Percentiles rank a stretch among this genome's conserved stretches.
Evolutionary conservation across 176 grass and related monocot genomes (phyloP).

Genomic region (Olyra latifolia): DNA sequence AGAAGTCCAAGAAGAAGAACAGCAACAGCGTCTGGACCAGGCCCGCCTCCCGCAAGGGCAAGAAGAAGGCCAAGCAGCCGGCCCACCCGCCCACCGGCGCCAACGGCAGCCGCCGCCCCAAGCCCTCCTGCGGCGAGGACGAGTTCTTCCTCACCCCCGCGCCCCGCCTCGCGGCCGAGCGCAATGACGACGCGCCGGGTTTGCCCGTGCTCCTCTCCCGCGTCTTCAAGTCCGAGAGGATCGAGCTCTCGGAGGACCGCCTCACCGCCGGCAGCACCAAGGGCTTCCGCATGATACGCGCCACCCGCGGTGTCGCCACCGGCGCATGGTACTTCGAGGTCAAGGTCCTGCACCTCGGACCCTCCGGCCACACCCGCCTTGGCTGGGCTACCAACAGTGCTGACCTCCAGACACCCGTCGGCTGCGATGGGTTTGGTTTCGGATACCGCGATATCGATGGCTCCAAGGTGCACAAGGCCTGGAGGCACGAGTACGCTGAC

Average conservation of each 20-base stretch:
- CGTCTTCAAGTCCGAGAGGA: constrained; percentile 73
- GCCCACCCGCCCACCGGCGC: constrained; percentile 6
- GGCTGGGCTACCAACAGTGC: constrained; percentile 86
- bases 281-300: constrained; percentile 92
- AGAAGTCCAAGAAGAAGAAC: constrained; percentile 87
- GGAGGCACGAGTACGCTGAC: constrained; percentile 64
- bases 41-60: constrained; percentile 73
- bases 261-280: constrained; percentile 72
- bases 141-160: constrained; percentile 71
- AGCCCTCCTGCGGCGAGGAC: constrained; percentile 43
- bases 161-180: constrained; percentile 60
- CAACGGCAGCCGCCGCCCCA: constrained; percentile 13
- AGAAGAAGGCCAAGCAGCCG: constrained; percentile 68
- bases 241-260: constrained; percentile 79
- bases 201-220: constrained; percentile 77
- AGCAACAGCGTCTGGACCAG: constrained; percentile 78
- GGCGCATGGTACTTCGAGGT: constrained; percentile 90
- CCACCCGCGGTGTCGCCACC: constrained; percentile 67
- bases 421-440: constrained; percentile 68
- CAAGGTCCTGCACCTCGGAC: constrained; percentile 56
- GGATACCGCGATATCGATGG: constrained; percentile 84
- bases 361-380: constrained; percentile 68
- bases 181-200: constrained; percentile 56
- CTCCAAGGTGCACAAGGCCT: constrained; percentile 73
- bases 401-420: constrained; percentile 88